These are phyloP conservation scores for Austropuccinia psidii DNA, from an alignment of 1,284 basidiomycete genomes.

Conservation along the genomic window DNA sequence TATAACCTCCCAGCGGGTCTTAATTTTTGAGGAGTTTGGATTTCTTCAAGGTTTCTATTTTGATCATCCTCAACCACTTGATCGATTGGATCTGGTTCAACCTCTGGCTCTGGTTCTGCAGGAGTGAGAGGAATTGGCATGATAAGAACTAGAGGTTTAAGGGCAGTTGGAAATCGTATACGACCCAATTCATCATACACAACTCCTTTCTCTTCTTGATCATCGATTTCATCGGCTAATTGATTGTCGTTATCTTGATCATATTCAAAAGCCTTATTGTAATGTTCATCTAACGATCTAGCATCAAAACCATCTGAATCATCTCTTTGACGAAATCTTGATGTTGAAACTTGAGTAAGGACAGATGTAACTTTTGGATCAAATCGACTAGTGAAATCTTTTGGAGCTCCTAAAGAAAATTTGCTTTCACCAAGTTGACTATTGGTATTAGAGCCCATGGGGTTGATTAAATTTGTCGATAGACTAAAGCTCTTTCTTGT, in stretches of 20 bases:
- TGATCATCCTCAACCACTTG: neutral
- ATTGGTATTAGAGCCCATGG: neutral
- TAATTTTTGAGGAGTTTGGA: neutral
- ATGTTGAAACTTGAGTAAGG: neutral
- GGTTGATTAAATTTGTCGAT: neutral
- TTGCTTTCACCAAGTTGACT: neutral
- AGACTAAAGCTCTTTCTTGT: neutral
- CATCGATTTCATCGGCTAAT: neutral
- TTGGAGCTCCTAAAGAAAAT: conserved; percentile 19
- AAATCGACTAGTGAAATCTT: conserved; percentile 30
- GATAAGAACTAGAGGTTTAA: conserved; percentile 26
- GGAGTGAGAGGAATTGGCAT: conserved; percentile 33
- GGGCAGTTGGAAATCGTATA: conserved; percentile 28
- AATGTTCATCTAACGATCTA: neutral
- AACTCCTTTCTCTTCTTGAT: neutral
- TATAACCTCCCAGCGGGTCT: conserved; percentile 29
- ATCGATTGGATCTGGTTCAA: neutral
- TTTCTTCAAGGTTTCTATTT: neutral
- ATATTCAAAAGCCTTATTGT: too few relatives aligned
- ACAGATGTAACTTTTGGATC: conserved; percentile 33
- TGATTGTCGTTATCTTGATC: neutral
- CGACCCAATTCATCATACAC: conserved; percentile 32
- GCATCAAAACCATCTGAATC: neutral
- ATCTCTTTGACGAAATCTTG: neutral
- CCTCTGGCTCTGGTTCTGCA: conserved; percentile 15